These are phyloP conservation scores for Capsicum baccatum DNA, from an alignment of 257 asterid genomes.

Conservation along the genomic window DNA sequence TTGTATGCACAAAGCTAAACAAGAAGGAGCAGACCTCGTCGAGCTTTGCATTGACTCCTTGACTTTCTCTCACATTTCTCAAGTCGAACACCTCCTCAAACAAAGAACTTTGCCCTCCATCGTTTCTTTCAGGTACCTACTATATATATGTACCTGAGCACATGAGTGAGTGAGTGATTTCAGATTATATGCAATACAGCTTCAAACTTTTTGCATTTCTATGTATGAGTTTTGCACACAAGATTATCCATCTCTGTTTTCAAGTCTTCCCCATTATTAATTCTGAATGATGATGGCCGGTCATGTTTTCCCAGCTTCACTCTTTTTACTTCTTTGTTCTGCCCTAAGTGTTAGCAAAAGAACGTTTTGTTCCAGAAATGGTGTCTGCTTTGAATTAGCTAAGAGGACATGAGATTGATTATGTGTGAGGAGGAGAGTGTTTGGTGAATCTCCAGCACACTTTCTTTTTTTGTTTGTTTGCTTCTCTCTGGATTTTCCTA, in stretches of 20 bases:
- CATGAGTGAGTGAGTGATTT: too few species aligned
- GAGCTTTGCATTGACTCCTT: constrained; percentile 58
- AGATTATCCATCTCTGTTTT: neutral
- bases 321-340: neutral
- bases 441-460: constrained; percentile 9
- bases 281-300: too few species aligned
- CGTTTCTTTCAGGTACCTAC: constrained; percentile 55
- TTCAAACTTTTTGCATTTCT: neutral
- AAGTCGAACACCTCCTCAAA: constrained; percentile 43
- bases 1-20: constrained; percentile 50
- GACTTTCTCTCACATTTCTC: constrained; percentile 52
- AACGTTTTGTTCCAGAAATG: neutral
- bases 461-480: too few species aligned
- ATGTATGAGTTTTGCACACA: neutral
- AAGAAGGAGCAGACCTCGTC: constrained; percentile 65
- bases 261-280: too few species aligned
- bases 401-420: too few species aligned
- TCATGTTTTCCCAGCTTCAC: too few species aligned
- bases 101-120: constrained; percentile 55
- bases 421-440: constrained; percentile 27
- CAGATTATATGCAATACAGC: too few species aligned
- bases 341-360: neutral
- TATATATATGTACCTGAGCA: too few species aligned
- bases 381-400: too few species aligned
- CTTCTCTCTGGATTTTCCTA: neutral